A percentile compares a stretch with the other conserved stretches of the same genome.
Evolutionary conservation across 2,329 filamentous ascomycete genomes (phyloP).

Genomic region (Zasmidium citrigriseum): DNA sequence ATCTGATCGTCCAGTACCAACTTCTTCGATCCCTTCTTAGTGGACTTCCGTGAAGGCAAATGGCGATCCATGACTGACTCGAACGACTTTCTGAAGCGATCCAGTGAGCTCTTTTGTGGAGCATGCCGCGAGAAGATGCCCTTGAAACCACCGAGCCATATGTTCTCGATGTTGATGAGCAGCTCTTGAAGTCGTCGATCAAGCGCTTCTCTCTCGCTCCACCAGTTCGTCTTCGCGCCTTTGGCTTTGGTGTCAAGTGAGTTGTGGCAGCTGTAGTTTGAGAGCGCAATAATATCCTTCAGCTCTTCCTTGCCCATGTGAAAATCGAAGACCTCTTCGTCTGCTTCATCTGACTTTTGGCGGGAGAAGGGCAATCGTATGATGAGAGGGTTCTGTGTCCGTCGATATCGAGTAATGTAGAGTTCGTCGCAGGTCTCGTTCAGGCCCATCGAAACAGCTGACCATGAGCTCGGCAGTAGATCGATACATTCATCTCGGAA

Average conservation of each 20-base stretch:
- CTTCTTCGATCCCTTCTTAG: slow-evolving; percentile 53
- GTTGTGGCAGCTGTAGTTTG: slow-evolving; percentile 81
- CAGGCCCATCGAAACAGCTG: slow-evolving; percentile 79
- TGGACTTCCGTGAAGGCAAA: slow-evolving; percentile 73
- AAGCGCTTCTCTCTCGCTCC: slow-evolving; percentile 78
- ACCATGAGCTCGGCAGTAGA: slow-evolving; percentile 81
- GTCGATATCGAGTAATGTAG: slow-evolving; percentile 81
- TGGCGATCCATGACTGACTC: slow-evolving; percentile 78
- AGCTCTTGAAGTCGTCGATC: slow-evolving; percentile 77
- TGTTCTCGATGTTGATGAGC: slow-evolving; percentile 80
- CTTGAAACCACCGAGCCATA: slow-evolving; percentile 93
- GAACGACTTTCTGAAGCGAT: slow-evolving; percentile 76
- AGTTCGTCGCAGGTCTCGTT: slow-evolving; percentile 82
- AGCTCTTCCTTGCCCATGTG: slow-evolving; percentile 77
- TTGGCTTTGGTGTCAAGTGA: slow-evolving; percentile 71
- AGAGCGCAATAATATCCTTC: slow-evolving; percentile 75
- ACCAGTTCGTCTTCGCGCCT: slow-evolving; percentile 81
- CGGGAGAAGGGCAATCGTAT: slow-evolving; percentile 82
- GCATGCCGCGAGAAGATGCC: slow-evolving; percentile 83
- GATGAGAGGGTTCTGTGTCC: slow-evolving; percentile 76
- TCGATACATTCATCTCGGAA: slow-evolving; percentile 84
- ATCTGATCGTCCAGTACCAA: slow-evolving; percentile 66
- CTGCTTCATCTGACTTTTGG: slow-evolving; percentile 76
- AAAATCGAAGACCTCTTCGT: slow-evolving; percentile 81
- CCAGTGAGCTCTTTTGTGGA: slow-evolving; percentile 64